A percentile compares a stretch with the other conserved stretches of the same genome.
Conservation (phyloP, 768 basidiomycete species). For the Boletus subcaerulescens region DNA sequence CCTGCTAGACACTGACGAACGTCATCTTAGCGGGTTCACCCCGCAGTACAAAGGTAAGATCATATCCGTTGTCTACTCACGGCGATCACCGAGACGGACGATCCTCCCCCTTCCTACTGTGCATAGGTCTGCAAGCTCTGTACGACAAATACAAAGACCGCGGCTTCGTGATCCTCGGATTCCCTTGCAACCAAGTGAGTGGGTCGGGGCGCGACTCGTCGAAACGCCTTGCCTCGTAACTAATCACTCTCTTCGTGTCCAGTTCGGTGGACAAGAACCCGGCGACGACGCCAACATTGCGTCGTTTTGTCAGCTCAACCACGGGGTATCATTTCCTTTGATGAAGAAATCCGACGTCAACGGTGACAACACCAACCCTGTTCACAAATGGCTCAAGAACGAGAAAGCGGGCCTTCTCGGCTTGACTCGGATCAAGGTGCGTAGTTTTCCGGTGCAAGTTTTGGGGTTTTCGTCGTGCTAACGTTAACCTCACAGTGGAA, state of each 20-base stretch:
- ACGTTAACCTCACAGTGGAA: slow-evolving; percentile 74
- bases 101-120: background rate
- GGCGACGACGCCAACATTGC: slow-evolving; percentile 72
- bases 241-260: background rate
- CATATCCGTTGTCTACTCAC: background rate
- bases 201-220: background rate
- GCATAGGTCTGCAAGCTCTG: slow-evolving; percentile 68
- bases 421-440: slow-evolving; percentile 70
- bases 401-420: slow-evolving; percentile 75
- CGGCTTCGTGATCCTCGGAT: slow-evolving; percentile 78
- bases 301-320: slow-evolving; percentile 74
- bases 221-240: background rate
- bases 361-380: slow-evolving; percentile 77
- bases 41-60: slow-evolving; percentile 69
- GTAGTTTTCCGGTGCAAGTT: slow-evolving; percentile 10
- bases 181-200: slow-evolving; percentile 84
- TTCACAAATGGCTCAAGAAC: slow-evolving; percentile 82
- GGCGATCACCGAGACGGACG: background rate
- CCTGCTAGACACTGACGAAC: background rate
- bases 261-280: slow-evolving; percentile 89
- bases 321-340: slow-evolving; percentile 87
- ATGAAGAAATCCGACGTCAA: slow-evolving; percentile 95
- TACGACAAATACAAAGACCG: slow-evolving; percentile 80
- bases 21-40: slow-evolving; percentile 67
- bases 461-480: background rate